Evolutionary conservation across 2,329 filamentous ascomycete species (phyloP).

Genomic region (Xylaria arbuscula): DNA sequence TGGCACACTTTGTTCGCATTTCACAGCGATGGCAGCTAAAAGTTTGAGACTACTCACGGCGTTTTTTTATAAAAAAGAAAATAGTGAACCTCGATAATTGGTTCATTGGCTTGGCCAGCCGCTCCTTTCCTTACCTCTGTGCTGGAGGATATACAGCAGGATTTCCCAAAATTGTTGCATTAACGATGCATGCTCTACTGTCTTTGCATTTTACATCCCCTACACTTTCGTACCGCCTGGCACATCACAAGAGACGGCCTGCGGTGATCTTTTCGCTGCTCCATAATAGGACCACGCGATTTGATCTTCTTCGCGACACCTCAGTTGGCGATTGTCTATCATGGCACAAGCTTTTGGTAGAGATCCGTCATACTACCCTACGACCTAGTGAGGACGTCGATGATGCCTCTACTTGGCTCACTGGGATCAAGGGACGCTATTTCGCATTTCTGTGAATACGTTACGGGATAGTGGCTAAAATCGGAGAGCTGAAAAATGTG

Average conservation of each 20-base stretch:
- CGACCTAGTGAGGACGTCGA: background rate
- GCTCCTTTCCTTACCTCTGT: conserved; percentile 38
- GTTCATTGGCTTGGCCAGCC: conserved; percentile 36
- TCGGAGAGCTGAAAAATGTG: conserved; percentile 7
- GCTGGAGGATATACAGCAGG: conserved; percentile 18
- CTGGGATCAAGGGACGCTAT: background rate
- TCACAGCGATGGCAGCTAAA: conserved; percentile 48
- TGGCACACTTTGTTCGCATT: conserved; percentile 47
- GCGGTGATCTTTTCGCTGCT: background rate
- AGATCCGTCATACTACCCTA: background rate
- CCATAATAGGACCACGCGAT: background rate
- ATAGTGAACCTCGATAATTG: conserved; percentile 18
- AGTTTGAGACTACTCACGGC: conserved; percentile 47
- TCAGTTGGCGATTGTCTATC: background rate
- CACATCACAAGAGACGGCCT: background rate
- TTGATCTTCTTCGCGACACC: background rate
- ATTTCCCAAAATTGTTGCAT: background rate
- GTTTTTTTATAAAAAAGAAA: conserved; percentile 46
- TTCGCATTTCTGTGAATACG: conserved; percentile 1
- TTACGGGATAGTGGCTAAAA: conserved; percentile 19
- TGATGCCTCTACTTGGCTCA: background rate
- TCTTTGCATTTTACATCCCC: background rate
- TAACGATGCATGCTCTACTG: background rate
- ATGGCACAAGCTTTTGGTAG: background rate
- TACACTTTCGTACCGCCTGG: background rate